These are phyloP conservation scores for Fragaria nilgerrensis DNA, from an alignment of 306 rosid species.

Conservation along the genomic window DNA sequence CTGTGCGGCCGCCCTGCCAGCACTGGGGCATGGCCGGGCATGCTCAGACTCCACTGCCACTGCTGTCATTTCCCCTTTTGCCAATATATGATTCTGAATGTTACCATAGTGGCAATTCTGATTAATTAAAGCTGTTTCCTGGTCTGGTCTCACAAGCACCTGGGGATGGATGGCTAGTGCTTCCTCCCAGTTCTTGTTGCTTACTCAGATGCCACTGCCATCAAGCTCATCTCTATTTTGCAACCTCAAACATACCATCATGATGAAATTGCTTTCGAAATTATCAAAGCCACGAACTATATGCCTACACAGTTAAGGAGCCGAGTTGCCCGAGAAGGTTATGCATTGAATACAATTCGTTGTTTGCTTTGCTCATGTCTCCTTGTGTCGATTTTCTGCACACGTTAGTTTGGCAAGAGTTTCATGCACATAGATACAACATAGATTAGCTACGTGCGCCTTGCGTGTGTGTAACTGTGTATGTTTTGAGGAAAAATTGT, in stretches of 20 bases:
- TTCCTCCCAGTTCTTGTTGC: neutral
- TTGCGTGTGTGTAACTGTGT: neutral
- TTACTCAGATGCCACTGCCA: conserved; percentile 9
- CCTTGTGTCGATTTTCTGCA: neutral
- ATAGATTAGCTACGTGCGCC: neutral
- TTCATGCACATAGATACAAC: neutral
- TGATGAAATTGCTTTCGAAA: neutral
- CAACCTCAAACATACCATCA: neutral
- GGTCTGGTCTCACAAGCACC: conserved; percentile 4
- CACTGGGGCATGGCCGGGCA: too few relatives aligned
- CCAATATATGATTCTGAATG: conserved; percentile 11
- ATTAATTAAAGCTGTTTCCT: neutral
- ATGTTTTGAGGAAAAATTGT: neutral
- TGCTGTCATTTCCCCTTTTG: conserved; percentile 4
- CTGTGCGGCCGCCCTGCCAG: too few relatives aligned
- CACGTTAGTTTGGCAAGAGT: neutral
- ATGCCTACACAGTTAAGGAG: neutral
- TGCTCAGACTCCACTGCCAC: conserved; percentile 21
- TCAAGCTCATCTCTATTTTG: neutral
- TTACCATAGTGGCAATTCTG: neutral
- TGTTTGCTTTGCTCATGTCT: neutral
- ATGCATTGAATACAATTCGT: neutral
- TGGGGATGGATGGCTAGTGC: neutral
- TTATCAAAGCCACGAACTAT: neutral
- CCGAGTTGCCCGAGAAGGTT: neutral